A percentile compares a stretch with the other conserved stretches of the same genome.
Evolutionary conservation across 2,329 filamentous ascomycete genomes (phyloP).

Genomic region (Trichoderma simmonsii): DNA sequence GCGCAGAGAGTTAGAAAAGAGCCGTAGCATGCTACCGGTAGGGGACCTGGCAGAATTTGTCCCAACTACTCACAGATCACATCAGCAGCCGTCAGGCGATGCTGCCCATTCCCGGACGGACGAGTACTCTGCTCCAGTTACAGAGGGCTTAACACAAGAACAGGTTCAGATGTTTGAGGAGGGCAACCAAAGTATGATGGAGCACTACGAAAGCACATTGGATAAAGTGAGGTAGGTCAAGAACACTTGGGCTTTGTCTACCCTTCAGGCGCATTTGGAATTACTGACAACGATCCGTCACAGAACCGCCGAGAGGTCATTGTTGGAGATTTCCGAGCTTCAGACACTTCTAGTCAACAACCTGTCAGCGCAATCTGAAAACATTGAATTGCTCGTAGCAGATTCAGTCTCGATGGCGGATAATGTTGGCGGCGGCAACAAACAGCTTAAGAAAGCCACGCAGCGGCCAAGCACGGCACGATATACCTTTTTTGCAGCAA

Average conservation of each 20-base stretch:
- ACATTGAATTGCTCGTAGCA: conserved; percentile 82
- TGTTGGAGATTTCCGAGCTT: conserved; percentile 88
- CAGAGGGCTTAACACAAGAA: conserved; percentile 68
- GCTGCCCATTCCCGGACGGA: background rate
- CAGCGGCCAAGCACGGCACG: conserved; percentile 69
- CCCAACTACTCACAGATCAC: conserved; percentile 22
- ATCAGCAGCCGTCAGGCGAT: background rate
- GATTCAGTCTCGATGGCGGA: conserved; percentile 80
- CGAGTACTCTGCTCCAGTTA: conserved; percentile 20
- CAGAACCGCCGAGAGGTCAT: conserved; percentile 83
- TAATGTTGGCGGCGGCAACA: conserved; percentile 87
- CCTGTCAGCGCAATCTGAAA: conserved; percentile 77
- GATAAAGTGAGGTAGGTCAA: conserved; percentile 81
- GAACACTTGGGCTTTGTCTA: background rate
- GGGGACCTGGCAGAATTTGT: conserved; percentile 35
- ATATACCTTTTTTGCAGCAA: conserved; percentile 77
- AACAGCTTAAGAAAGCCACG: conserved; percentile 80
- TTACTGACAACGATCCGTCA: background rate
- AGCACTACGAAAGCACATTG: conserved; percentile 89
- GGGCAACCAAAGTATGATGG: conserved; percentile 89
- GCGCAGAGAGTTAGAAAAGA: conserved; percentile 82
- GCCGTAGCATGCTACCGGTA: conserved; percentile 66
- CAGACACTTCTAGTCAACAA: conserved; percentile 87
- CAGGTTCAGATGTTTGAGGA: conserved; percentile 91
- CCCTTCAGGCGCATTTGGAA: background rate